Evolutionary conservation across 169 alveolate genomes (phyloP).

Genomic region (Cryptosporidium muris): DNA sequence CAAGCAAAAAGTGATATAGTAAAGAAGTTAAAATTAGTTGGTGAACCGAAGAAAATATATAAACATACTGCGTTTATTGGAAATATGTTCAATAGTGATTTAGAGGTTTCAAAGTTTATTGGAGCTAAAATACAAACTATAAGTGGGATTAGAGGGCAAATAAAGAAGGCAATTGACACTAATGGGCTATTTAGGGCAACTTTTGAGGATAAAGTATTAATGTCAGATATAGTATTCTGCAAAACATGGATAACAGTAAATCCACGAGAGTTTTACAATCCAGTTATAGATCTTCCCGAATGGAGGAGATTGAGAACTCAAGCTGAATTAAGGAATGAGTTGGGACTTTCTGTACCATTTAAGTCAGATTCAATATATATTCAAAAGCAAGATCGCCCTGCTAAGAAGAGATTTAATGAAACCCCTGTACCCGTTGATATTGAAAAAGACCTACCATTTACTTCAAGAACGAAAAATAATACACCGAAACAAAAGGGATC

Average conservation of each 20-base stretch:
- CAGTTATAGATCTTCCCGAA: slow-evolving; percentile 76
- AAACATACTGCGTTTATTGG: slow-evolving; percentile 97
- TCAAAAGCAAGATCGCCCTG: slow-evolving; percentile 55
- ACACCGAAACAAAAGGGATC: slow-evolving; percentile 20
- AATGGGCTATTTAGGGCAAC: slow-evolving; percentile 97
- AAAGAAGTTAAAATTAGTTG: slow-evolving; percentile 94
- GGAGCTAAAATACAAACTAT: slow-evolving; percentile 98
- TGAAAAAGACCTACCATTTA: slow-evolving; percentile 73
- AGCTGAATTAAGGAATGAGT: slow-evolving; percentile 76
- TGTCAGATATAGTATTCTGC: slow-evolving; percentile 96
- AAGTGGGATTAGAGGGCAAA: slow-evolving; percentile 98
- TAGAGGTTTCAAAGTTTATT: slow-evolving; percentile 96
- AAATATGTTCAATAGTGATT: slow-evolving; percentile 97
- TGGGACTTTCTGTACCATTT: slow-evolving; percentile 72
- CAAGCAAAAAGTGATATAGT: slow-evolving; percentile 85
- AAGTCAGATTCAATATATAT: slow-evolving; percentile 69
- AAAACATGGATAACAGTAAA: slow-evolving; percentile 88
- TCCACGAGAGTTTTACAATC: slow-evolving; percentile 77
- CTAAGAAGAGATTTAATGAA: slow-evolving; percentile 71
- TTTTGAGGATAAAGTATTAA: slow-evolving; percentile 96
- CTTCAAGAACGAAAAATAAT: slow-evolving; percentile 69
- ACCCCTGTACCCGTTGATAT: slow-evolving; percentile 73
- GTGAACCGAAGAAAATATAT: slow-evolving; percentile 97
- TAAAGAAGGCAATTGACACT: slow-evolving; percentile 93
- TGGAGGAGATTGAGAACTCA: slow-evolving; percentile 78